A percentile compares a stretch with the other conserved stretches of the same genome.
These are phyloP conservation scores for Talaromyces sp. DNA, from an alignment of 2,329 filamentous ascomycete species.

Conservation along the genomic window DNA sequence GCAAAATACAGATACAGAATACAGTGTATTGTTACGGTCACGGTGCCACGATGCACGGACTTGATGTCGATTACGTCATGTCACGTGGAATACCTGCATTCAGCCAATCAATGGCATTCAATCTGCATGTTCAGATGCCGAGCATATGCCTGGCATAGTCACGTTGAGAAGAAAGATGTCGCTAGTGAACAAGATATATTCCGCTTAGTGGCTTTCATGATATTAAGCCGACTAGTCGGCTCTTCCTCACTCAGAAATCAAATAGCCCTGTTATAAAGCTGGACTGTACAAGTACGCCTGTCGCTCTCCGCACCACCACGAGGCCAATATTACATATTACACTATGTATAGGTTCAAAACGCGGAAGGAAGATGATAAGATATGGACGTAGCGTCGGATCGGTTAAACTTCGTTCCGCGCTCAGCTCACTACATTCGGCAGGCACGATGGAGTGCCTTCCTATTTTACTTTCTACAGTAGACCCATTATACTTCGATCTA, in stretches of 20 bases:
- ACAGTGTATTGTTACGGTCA: neutral
- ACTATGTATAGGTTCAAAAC: neutral
- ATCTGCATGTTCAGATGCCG: neutral
- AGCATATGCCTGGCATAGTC: neutral
- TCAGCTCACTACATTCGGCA: neutral
- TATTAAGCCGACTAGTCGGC: neutral
- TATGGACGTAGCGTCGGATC: neutral
- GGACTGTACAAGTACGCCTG: neutral
- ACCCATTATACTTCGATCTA: neutral
- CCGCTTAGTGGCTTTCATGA: neutral
- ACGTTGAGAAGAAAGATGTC: neutral
- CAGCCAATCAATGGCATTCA: neutral
- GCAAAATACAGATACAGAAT: neutral
- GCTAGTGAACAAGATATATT: neutral
- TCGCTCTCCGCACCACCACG: too few species aligned
- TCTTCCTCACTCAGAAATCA: neutral
- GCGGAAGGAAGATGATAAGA: neutral
- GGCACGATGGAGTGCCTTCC: neutral
- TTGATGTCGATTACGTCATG: neutral
- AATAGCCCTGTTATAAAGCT: neutral
- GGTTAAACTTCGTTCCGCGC: neutral
- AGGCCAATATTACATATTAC: too few species aligned
- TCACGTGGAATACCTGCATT: conserved; percentile 1
- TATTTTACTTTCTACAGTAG: neutral
- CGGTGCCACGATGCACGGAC: neutral